phyloP scores from a whole-genome alignment of 495 filamentous ascomycete species.

The Barbatosphaeria neglecta region DNA sequence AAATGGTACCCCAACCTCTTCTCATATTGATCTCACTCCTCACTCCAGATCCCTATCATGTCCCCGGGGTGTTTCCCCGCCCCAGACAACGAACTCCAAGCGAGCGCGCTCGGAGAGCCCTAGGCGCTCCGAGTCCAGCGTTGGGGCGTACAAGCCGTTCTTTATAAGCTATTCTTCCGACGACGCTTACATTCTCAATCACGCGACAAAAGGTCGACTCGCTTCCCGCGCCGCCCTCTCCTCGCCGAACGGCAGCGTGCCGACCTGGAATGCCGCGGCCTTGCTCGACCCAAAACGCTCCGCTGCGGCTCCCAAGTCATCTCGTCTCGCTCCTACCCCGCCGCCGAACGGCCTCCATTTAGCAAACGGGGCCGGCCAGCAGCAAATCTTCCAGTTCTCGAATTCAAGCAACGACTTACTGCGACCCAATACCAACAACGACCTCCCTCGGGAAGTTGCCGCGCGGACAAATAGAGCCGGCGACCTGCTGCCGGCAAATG shows the following conservation, averaged over 20 bases:
- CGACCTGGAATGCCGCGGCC: constrained; percentile 19
- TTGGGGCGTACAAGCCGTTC: background rate
- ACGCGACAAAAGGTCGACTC: constrained; percentile 1
- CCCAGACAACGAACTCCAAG: background rate
- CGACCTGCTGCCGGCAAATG: constrained; percentile 4
- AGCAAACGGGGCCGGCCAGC: too few relatives aligned
- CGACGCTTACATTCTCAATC: constrained; percentile 6
- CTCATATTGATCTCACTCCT: background rate
- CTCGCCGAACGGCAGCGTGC: constrained; percentile 1
- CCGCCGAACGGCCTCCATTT: too few relatives aligned
- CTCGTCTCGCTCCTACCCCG: too few relatives aligned
- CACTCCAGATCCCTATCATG: background rate
- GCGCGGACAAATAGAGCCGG: background rate
- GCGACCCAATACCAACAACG: background rate
- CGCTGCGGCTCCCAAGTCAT: constrained; percentile 2
- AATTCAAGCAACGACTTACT: background rate
- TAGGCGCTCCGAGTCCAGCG: background rate
- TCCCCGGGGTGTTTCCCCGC: background rate
- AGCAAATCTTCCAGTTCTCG: background rate
- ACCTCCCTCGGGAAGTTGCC: constrained; percentile 1
- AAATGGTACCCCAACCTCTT: background rate
- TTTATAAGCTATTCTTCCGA: background rate
- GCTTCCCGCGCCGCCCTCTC: background rate
- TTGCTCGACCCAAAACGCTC: constrained; percentile 26
- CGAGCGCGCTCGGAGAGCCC: background rate